Percentiles rank a stretch among this genome's conserved stretches.
phyloP scores from a whole-genome alignment of 805 yeast species.

The Crinitomyces ghanaensis region DNA sequence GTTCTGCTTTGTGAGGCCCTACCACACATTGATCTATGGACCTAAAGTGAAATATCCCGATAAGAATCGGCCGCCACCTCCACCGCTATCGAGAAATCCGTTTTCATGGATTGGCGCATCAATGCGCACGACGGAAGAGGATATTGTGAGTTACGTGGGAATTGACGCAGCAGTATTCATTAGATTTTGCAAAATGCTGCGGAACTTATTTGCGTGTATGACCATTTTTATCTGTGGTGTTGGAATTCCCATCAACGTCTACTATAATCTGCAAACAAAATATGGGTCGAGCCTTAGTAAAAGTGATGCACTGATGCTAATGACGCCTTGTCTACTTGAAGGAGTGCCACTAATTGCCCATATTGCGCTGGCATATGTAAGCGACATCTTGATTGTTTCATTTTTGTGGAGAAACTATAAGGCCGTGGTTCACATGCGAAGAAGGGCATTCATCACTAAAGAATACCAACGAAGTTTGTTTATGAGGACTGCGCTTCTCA shows the following conservation, averaged over 20 bases:
- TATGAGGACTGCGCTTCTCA: conserved; percentile 24
- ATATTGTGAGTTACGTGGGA: conserved; percentile 22
- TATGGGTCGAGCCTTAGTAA: conserved; percentile 17
- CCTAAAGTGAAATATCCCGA: conserved; percentile 18
- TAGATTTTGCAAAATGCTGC: conserved; percentile 23
- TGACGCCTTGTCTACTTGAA: conserved; percentile 27
- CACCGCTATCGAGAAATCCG: conserved; percentile 8
- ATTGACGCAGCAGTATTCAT: conserved; percentile 27
- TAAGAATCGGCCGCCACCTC: conserved; percentile 11
- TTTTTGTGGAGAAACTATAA: conserved; percentile 21
- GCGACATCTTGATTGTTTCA: conserved; percentile 19
- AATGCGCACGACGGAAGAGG: conserved; percentile 15
- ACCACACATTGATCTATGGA: conserved; percentile 24
- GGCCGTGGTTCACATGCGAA: conserved; percentile 19
- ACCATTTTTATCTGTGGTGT: conserved; percentile 24
- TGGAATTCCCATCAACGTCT: conserved; percentile 28
- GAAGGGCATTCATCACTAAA: conserved; percentile 13
- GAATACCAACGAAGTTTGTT: conserved; percentile 18
- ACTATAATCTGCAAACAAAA: conserved; percentile 19
- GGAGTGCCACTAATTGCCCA: conserved; percentile 26
- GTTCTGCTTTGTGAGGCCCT: conserved; percentile 24
- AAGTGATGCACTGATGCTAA: conserved; percentile 24
- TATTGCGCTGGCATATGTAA: conserved; percentile 24
- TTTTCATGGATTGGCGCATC: conserved; percentile 19
- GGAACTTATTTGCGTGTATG: conserved; percentile 22